Base-by-base conservation (phyloP, 805 yeast genomes). In the Myxozyma nipponensis region DNA sequence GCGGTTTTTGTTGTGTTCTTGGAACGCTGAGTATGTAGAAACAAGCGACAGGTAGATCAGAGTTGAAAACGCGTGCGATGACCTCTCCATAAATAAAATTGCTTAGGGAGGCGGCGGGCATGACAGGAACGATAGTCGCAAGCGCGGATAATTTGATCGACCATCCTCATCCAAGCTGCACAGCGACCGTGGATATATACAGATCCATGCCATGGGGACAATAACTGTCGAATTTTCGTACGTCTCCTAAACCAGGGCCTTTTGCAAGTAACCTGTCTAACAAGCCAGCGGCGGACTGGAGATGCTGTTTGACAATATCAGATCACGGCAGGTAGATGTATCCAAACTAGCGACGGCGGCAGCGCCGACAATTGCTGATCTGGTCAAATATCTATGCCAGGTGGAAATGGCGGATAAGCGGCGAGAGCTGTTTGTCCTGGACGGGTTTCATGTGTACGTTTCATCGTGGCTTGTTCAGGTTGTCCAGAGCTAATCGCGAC, bases 201-300 rank as follows among this genome's bases (percentile, higher is more conserved):
- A 7, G 13, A 28, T 28, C 7, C 13, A 28, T 28, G 32, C 7
- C 32, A n/a, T n/a, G n/a, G n/a, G n/a, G n/a, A n/a, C 39, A 22
- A 24, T 42, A 18, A 46, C 42, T 23, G 55, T 50, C 30, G 55
- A 46, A 30, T 50, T 50, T 36, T 50, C 55, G 55, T 50, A 24
- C 25, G 55, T 19, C 32, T 28, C 13, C 32, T 28, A 9, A 13
- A 28, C 13, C 13, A 7, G 7, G 7, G 7, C 13, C 32, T 28
- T 28, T 28, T 28, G 7, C 13, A 7, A 13, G 13, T 28, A 28
- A 28, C 13, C 13, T 28, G 13, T 28, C n/a, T n/a, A n/a, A n/a
- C n/a, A n/a, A 26, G 39, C 7, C 41, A 72, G 75, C 15, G 97
- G 97, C 4, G 98, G 98, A 0, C 72, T 90, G 23, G 97, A 91